Evolutionary conservation across 495 filamentous ascomycete genomes (phyloP), one percentile per base, ranked within the genome.

Genomic region (Podospora didyma): DNA sequence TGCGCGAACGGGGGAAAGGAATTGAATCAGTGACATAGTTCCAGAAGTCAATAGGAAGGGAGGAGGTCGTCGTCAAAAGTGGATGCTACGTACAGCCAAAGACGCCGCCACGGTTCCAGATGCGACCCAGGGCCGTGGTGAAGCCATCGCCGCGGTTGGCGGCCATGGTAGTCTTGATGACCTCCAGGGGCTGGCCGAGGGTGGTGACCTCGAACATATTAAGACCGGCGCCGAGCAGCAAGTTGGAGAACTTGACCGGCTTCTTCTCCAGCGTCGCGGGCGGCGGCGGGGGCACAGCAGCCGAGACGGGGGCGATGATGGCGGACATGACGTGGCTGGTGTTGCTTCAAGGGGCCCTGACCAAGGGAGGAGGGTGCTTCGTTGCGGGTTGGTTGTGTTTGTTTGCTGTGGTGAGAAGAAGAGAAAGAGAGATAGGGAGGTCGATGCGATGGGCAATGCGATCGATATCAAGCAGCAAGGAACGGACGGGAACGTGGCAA

Each of bases 111-210:
- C 94, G 87, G 67, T 84, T 81, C 94, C 95, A 97, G 76, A 96
- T 90, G 73, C 89, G 82, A 70, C 75, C 76, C 63, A 97, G 84
- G 61, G 95, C 88, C 54, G 85, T 81, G 54, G 80, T 80, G 75
- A 97, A 92, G 74, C 85, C 87, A 68, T 97, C 94, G 65, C 83
- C 81, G 74, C 94, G 84, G 78, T 98, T 94, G 54, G 94, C 94
- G 66, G 94, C 95, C 89, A 97, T 97, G 67, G 93, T 96, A 66
- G 94, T 98, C 89, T 98, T 98, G 80, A 87, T 82, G 76, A 98
- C 94, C 82, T 98, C 95, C 69, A 98, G 82, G 65, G 94, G 94
- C 87, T 96, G 94, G 72, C 92, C 78, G 85, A 88, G 68, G 39
- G 65, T 62, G 59, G 60, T 70, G 58, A 86, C 87, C 85, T 96